These are phyloP conservation scores for Leccinum uliginosum DNA, from an alignment of 768 basidiomycete genomes.

Conservation along the genomic window DNA sequence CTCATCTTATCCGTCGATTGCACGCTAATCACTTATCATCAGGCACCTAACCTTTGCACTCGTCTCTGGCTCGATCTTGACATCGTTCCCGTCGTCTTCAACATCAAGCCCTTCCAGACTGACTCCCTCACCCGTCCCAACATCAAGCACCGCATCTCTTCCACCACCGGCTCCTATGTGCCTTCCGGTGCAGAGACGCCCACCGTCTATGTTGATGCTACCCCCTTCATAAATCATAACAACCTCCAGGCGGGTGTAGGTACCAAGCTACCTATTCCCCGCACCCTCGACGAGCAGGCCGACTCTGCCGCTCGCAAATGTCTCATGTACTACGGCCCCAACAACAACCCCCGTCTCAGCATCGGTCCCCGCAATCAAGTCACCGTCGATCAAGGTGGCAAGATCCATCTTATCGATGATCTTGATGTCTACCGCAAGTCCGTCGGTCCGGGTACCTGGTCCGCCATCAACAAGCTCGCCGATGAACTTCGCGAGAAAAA, in stretches of 20 bases:
- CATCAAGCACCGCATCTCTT: slow-evolving; percentile 78
- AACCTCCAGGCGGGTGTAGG: slow-evolving; percentile 42
- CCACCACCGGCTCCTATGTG: slow-evolving; percentile 73
- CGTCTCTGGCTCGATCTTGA: slow-evolving; percentile 80
- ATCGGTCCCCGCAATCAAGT: slow-evolving; percentile 86
- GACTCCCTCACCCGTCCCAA: slow-evolving; percentile 76
- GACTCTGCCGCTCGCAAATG: slow-evolving; percentile 85
- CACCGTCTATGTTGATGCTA: slow-evolving; percentile 58
- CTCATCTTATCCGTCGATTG: slow-evolving; percentile 5
- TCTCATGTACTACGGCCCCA: slow-evolving; percentile 77
- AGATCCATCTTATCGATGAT: slow-evolving; percentile 83
- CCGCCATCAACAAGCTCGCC: slow-evolving; percentile 74
- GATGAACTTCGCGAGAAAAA: slow-evolving; percentile 84
- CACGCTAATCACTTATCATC: slow-evolving; percentile 20
- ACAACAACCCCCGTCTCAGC: slow-evolving; percentile 77
- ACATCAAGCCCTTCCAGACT: slow-evolving; percentile 79
- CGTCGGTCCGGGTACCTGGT: slow-evolving; percentile 74
- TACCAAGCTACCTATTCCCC: slow-evolving; percentile 64
- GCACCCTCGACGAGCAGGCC: slow-evolving; percentile 79
- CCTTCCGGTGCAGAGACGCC: slow-evolving; percentile 77
- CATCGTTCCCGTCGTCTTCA: slow-evolving; percentile 81
- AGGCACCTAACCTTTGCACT: slow-evolving; percentile 81
- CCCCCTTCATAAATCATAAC: slow-evolving; percentile 42
- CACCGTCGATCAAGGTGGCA: slow-evolving; percentile 80
- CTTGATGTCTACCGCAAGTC: slow-evolving; percentile 72